Evolutionary conservation across 139 green algal species (phyloP).

Genomic region (Eudorina sp.): DNA sequence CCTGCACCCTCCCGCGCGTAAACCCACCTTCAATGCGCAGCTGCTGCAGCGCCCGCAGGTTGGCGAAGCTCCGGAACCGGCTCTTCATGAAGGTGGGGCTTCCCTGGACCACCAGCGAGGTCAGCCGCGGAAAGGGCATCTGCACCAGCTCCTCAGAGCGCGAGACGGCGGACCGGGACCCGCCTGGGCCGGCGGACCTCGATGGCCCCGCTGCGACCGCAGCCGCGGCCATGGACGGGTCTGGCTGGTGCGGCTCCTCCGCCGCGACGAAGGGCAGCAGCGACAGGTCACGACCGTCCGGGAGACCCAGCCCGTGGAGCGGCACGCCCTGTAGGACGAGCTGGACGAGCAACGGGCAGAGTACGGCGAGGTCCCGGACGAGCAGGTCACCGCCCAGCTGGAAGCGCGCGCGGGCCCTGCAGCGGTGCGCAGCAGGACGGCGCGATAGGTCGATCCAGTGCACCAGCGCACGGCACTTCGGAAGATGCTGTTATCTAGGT

Average conservation of each 20-base stretch:
- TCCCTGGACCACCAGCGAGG: not conserved
- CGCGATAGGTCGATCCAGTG: too few relatives aligned
- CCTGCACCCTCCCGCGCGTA: too few relatives aligned
- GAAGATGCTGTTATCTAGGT: too few relatives aligned
- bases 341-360: not conserved
- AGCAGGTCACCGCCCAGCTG: conserved; percentile 38
- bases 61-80: conserved; percentile 8
- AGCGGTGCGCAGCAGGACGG: too few relatives aligned
- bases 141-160: not conserved
- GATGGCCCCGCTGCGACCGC: not conserved
- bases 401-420: conserved; percentile 31
- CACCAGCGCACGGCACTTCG: too few relatives aligned
- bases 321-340: not conserved
- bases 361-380: conserved; percentile 34
- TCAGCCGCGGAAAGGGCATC: conserved; percentile 25
- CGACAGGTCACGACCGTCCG: conserved; percentile 6
- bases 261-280: conserved; percentile 7
- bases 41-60: conserved; percentile 13
- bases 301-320: conserved; percentile 30
- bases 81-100: conserved; percentile 20
- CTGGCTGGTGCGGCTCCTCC: not conserved
- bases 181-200: not conserved
- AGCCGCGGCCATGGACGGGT: not conserved
- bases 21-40: conserved; percentile 14
- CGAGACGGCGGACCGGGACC: not conserved